phyloP scores from a whole-genome alignment of 2,329 filamentous ascomycete species.

The Penicillium decumbens region DNA sequence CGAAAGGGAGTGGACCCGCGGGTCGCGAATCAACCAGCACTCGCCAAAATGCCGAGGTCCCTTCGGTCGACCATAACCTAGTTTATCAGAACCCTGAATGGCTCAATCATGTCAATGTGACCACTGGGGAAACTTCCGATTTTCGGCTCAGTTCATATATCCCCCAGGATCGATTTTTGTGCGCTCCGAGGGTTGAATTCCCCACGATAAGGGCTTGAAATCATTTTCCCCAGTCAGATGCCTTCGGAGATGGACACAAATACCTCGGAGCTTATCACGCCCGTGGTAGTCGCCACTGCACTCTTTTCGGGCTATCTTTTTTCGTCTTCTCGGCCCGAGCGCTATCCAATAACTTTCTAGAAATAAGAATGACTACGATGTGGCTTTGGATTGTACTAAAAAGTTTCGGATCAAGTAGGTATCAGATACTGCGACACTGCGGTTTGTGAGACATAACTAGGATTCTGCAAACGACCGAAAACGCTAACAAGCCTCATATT shows the following conservation, averaged over 20 bases:
- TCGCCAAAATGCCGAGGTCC: conserved; percentile 30
- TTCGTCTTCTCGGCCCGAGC: background rate
- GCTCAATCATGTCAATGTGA: background rate
- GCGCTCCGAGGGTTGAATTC: background rate
- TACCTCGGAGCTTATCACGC: conserved; percentile 23
- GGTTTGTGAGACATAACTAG: background rate
- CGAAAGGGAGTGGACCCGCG: conserved; percentile 27
- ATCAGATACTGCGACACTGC: background rate
- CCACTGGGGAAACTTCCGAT: conserved; percentile 6
- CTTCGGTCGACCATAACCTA: conserved; percentile 3
- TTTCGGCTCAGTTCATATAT: conserved; percentile 1
- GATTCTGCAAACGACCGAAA: background rate
- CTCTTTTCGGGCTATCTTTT: background rate
- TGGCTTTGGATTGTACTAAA: background rate
- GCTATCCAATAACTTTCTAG: background rate
- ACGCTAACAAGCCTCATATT: background rate
- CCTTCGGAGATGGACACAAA: conserved; percentile 13
- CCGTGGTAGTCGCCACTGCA: background rate
- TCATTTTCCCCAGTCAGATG: conserved; percentile 17
- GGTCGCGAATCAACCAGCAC: conserved; percentile 24
- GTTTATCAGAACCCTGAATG: background rate
- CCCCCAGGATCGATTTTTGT: background rate
- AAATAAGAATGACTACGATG: background rate
- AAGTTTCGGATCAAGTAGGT: background rate
- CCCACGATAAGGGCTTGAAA: conserved; percentile 1